phyloP scores from a whole-genome alignment of 2,329 filamentous ascomycete genomes.

The Alternaria arborescens region DNA sequence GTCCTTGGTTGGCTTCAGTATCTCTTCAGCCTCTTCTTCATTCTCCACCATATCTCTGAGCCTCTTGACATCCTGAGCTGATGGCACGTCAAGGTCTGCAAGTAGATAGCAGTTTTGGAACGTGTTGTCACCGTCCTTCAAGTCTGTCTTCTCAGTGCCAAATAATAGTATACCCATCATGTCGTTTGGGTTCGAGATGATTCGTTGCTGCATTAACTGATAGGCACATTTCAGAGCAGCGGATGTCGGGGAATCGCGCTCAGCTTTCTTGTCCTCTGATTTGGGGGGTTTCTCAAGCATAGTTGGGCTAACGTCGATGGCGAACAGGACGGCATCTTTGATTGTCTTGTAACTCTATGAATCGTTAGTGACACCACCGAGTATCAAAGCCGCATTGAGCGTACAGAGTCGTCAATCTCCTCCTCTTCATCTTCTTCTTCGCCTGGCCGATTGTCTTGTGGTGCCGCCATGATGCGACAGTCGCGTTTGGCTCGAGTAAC shows the following conservation, averaged over 20 bases:
- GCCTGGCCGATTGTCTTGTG: slow-evolving; percentile 40
- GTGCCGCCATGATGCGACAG: slow-evolving; percentile 39
- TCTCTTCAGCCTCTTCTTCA: slow-evolving; percentile 72
- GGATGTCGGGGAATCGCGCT: slow-evolving; percentile 77
- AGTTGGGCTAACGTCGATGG: slow-evolving; percentile 86
- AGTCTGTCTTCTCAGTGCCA: slow-evolving; percentile 78
- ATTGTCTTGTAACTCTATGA: slow-evolving; percentile 80
- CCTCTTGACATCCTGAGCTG: slow-evolving; percentile 83
- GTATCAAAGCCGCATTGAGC: slow-evolving; percentile 15
- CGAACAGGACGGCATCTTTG: slow-evolving; percentile 98
- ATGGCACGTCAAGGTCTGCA: slow-evolving; percentile 85
- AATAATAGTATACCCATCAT: slow-evolving; percentile 97
- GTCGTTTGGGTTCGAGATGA: slow-evolving; percentile 94
- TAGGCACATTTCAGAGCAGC: slow-evolving; percentile 95
- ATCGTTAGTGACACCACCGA: slow-evolving; percentile 21
- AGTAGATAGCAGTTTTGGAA: slow-evolving; percentile 95
- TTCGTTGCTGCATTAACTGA: slow-evolving; percentile 95
- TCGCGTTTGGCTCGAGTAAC: not conserved
- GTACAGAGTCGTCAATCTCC: slow-evolving; percentile 71
- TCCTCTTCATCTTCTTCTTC: slow-evolving; percentile 74
- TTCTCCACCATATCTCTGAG: slow-evolving; percentile 80
- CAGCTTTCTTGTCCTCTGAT: slow-evolving; percentile 73
- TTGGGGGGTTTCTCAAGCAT: slow-evolving; percentile 77
- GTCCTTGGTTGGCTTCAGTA: slow-evolving; percentile 75
- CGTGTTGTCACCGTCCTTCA: slow-evolving; percentile 59